Conservation (phyloP, 768 basidiomycete species). For the Aureoboletus auriporus region DNA sequence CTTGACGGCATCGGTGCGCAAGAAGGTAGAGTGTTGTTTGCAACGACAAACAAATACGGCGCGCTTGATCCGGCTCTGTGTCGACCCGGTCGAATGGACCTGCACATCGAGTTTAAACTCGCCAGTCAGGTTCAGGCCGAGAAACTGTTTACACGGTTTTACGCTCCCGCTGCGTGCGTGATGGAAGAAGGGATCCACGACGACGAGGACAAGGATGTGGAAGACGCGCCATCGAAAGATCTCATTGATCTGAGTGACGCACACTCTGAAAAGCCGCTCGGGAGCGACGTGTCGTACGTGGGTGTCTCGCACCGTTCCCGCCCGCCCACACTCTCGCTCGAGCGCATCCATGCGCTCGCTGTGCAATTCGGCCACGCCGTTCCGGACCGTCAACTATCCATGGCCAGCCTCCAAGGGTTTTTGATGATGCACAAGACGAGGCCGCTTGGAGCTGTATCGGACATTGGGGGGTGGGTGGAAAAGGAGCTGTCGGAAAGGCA, state of each 20-base stretch:
- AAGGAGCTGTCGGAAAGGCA: slow-evolving; percentile 32
- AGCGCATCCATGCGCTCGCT: slow-evolving; percentile 46
- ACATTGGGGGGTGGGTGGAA: slow-evolving; percentile 46
- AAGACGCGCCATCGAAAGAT: neutral
- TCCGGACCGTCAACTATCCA: slow-evolving; percentile 41
- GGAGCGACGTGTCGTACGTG: neutral
- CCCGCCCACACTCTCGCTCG: slow-evolving; percentile 37
- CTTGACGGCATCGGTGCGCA: slow-evolving; percentile 76
- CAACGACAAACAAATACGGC: slow-evolving; percentile 72
- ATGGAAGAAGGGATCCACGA: neutral
- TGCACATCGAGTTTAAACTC: slow-evolving; percentile 74
- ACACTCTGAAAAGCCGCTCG: slow-evolving; percentile 17
- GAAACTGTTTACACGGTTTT: slow-evolving; percentile 68
- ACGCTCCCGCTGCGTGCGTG: slow-evolving; percentile 37
- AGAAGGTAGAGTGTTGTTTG: slow-evolving; percentile 79
- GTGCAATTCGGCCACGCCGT: slow-evolving; percentile 51
- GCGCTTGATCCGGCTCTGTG: slow-evolving; percentile 70
- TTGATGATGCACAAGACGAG: slow-evolving; percentile 65
- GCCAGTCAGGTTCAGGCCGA: slow-evolving; percentile 65
- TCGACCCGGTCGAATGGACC: slow-evolving; percentile 77
- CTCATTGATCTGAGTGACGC: slow-evolving; percentile 14
- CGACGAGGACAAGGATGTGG: neutral
- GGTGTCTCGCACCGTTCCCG: slow-evolving; percentile 31
- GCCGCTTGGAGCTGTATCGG: slow-evolving; percentile 52
- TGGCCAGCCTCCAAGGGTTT: slow-evolving; percentile 51